Percentiles rank a stretch among this genome's conserved stretches.
These are phyloP conservation scores for Knufia fluminis DNA, from an alignment of 2,329 filamentous ascomycete genomes.

Conservation along the genomic window DNA sequence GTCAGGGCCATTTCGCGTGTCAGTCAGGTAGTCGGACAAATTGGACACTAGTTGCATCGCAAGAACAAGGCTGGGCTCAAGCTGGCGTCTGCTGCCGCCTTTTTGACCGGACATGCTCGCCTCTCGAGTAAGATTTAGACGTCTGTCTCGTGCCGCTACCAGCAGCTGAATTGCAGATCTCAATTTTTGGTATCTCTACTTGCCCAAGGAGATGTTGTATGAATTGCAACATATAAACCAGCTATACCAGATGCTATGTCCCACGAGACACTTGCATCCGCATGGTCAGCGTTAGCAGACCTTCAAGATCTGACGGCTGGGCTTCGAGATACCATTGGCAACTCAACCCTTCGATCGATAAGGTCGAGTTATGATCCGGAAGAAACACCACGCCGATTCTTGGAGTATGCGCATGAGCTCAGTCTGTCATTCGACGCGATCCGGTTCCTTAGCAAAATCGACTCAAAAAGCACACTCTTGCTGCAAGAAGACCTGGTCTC, in stretches of 20 bases:
- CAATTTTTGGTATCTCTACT: background rate
- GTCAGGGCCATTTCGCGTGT: too few species aligned
- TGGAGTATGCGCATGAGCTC: conserved; percentile 4
- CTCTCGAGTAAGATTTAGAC: background rate
- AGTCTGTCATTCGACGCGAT: conserved; percentile 1
- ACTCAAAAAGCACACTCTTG: conserved; percentile 3
- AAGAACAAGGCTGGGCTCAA: background rate
- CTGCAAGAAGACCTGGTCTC: conserved; percentile 5
- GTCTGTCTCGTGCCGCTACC: background rate
- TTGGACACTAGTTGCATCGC: background rate
- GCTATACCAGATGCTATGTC: conserved; percentile 1
- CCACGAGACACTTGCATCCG: conserved; percentile 5
- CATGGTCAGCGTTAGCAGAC: conserved; percentile 2
- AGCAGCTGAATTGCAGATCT: background rate
- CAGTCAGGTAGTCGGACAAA: too few species aligned
- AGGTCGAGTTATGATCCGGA: conserved; percentile 4
- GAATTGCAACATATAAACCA: background rate
- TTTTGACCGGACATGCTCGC: background rate
- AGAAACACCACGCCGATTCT: conserved; percentile 6
- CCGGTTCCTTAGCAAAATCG: background rate
- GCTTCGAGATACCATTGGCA: conserved; percentile 5
- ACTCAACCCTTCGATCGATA: conserved; percentile 5
- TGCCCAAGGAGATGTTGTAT: background rate
- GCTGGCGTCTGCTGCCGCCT: background rate
- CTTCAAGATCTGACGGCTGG: conserved; percentile 6